phyloP scores from a whole-genome alignment of 2,329 filamentous ascomycete genomes.

The Dactylellina sp. region DNA sequence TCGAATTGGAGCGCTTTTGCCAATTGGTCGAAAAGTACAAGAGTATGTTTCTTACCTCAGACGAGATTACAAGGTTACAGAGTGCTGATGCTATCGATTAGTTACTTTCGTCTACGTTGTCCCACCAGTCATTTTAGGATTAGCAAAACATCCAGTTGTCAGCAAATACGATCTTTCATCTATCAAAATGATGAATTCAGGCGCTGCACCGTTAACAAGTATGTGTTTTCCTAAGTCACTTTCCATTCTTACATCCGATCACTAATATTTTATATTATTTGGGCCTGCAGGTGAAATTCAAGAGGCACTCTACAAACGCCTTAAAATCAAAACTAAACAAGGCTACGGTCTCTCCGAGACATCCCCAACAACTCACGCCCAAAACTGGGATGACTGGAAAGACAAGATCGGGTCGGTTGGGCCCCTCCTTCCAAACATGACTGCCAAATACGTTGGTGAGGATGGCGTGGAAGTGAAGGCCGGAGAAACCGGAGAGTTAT shows the following conservation, averaged over 20 bases:
- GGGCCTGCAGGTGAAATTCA: slow-evolving; percentile 76
- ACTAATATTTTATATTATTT: slow-evolving; percentile 20
- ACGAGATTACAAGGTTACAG: too few relatives aligned
- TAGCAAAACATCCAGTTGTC: slow-evolving; percentile 82
- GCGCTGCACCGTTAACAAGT: slow-evolving; percentile 83
- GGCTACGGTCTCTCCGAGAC: slow-evolving; percentile 93
- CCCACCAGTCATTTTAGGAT: slow-evolving; percentile 82
- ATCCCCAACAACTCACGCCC: slow-evolving; percentile 80
- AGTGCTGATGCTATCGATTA: slow-evolving; percentile 2
- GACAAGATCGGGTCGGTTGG: slow-evolving; percentile 82
- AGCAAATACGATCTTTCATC: slow-evolving; percentile 82
- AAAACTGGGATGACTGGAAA: slow-evolving; percentile 80
- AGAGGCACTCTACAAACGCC: slow-evolving; percentile 77
- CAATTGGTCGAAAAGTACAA: slow-evolving; percentile 77
- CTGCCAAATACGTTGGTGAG: slow-evolving; percentile 79
- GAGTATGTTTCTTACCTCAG: slow-evolving; percentile 68
- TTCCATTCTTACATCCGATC: not conserved
- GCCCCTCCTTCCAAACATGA: slow-evolving; percentile 78
- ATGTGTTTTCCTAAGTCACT: slow-evolving; percentile 3
- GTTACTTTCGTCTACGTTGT: slow-evolving; percentile 68
- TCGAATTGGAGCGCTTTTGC: slow-evolving; percentile 84
- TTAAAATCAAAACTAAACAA: slow-evolving; percentile 86
- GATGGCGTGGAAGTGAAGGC: slow-evolving; percentile 71
- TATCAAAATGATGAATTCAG: slow-evolving; percentile 85
- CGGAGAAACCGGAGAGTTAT: slow-evolving; percentile 77